A percentile compares a stretch with the other conserved stretches of the same genome.
phyloP scores from a whole-genome alignment of 1,284 basidiomycete genomes.

The Somion occarium region DNA sequence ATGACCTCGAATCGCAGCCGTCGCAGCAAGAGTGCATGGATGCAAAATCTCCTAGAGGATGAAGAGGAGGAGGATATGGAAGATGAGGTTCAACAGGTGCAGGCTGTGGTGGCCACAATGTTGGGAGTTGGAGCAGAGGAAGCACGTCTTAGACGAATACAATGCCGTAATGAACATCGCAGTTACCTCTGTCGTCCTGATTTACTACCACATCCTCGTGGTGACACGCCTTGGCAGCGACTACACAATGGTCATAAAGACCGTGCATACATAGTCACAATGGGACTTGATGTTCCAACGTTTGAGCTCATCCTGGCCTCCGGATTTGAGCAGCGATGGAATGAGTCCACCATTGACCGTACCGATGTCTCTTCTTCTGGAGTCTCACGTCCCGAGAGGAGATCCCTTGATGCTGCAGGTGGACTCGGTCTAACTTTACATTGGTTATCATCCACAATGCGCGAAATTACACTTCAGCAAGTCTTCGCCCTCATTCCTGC shows the following conservation, averaged over 20 bases:
- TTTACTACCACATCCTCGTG: constrained; percentile 31
- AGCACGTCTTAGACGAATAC: background rate
- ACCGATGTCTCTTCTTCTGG: constrained; percentile 25
- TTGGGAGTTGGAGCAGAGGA: background rate
- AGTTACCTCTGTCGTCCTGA: constrained; percentile 27
- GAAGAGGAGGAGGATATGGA: background rate
- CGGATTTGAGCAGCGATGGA: constrained; percentile 35
- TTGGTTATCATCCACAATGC: constrained; percentile 38
- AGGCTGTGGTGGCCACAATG: background rate
- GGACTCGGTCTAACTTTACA: constrained; percentile 42
- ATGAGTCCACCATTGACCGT: constrained; percentile 29
- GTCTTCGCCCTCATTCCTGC: constrained; percentile 31
- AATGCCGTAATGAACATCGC: constrained; percentile 1
- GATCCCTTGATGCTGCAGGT: constrained; percentile 42
- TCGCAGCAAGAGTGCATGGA: too few relatives aligned
- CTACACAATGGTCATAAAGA: constrained; percentile 29
- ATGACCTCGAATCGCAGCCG: too few relatives aligned
- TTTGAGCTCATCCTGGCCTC: constrained; percentile 32
- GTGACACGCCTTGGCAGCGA: constrained; percentile 32
- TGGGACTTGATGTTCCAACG: constrained; percentile 38
- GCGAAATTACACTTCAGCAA: constrained; percentile 31
- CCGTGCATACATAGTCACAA: constrained; percentile 42
- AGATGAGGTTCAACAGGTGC: background rate
- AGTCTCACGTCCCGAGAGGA: constrained; percentile 22
- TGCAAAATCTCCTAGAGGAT: too few relatives aligned